These are phyloP conservation scores for Colletotrichum eremochloae DNA, from an alignment of 2,329 filamentous ascomycete genomes.

Conservation along the genomic window DNA sequence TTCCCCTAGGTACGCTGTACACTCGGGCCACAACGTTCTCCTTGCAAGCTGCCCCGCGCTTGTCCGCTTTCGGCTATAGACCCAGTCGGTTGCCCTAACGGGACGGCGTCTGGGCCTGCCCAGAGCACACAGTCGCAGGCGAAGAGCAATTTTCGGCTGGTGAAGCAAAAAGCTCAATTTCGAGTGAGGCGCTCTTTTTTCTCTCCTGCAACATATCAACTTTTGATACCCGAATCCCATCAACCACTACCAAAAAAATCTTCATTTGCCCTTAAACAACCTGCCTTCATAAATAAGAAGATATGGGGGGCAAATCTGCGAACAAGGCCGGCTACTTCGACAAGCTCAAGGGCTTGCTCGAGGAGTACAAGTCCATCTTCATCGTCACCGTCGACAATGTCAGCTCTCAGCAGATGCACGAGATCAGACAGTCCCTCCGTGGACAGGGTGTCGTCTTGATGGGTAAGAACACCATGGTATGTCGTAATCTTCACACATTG, in stretches of 20 bases:
- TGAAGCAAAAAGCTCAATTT: constrained; percentile 39
- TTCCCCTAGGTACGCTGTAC: not conserved
- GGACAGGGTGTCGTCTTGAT: constrained; percentile 95
- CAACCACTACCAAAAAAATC: constrained; percentile 42
- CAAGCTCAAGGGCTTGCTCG: constrained; percentile 97
- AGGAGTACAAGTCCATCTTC: constrained; percentile 98
- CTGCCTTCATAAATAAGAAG: constrained; percentile 95
- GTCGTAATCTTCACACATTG: constrained; percentile 44
- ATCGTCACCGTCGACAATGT: constrained; percentile 99
- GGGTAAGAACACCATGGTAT: constrained; percentile 99
- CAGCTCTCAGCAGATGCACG: constrained; percentile 99
- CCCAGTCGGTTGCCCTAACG: constrained; percentile 54
- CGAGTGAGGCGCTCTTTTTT: not conserved
- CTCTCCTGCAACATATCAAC: constrained; percentile 32
- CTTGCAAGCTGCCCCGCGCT: constrained; percentile 28
- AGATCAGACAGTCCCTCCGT: constrained; percentile 94
- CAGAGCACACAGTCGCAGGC: constrained; percentile 23
- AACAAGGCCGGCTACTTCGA: constrained; percentile 99
- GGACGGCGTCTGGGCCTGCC: constrained; percentile 10
- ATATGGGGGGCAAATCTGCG: constrained; percentile 97
- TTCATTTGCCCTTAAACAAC: constrained; percentile 91
- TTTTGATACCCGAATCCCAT: constrained; percentile 43
- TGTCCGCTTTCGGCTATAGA: constrained; percentile 37
- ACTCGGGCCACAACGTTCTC: constrained; percentile 20
- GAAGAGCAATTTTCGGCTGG: constrained; percentile 29